Evolutionary conservation across 441 rosid species (phyloP), one percentile per base, ranked within the genome.

Genomic region (Oxalis stricta): DNA sequence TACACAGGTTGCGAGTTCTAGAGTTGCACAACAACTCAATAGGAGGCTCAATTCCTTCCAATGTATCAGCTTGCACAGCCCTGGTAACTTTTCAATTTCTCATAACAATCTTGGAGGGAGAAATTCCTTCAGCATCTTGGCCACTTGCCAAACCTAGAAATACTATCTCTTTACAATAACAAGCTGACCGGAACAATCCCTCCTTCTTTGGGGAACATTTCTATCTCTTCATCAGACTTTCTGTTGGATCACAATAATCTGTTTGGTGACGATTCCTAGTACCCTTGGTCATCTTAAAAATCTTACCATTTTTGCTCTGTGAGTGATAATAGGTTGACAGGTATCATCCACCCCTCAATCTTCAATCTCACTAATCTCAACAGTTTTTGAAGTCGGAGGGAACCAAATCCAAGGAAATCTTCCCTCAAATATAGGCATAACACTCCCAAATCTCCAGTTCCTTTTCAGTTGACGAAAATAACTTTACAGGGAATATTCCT

Each of bases 131-230:
- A 0, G 46, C 49, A 11, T n/a, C 11, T 57, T 17, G 41, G 12
- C 5, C 13, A 24, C 4, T 18, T 57, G 38, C 2, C 35, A 21
- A 57, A 44, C 22, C 56, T 57, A 12, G 12, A 31, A 12, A 0
- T 2, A 3, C 44, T 56, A 5, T 3, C 0, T 6, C 1, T 56
- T 10, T 12, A 5, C 1, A 5, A 0, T 5, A 61, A 46, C 37
- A 29, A 40, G 19, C 32, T 61, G 18, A 31, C 33, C 2, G 68
- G 64, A 11, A 7, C 2, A 7, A 47, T 63, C 10, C 66, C 66
- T 12, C 10, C 36, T 7, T 55, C 52, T 18, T 3, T 59, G 1
- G 60, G 70, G 9, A 65, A 65, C 32, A 21, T 55, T 9, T 46
- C 66, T 1, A n/a, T 55, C 56, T 22, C 45, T 65, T 3, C 1